Conservation (phyloP, 768 basidiomycete genomes). For the Amanita fuliginea region DNA sequence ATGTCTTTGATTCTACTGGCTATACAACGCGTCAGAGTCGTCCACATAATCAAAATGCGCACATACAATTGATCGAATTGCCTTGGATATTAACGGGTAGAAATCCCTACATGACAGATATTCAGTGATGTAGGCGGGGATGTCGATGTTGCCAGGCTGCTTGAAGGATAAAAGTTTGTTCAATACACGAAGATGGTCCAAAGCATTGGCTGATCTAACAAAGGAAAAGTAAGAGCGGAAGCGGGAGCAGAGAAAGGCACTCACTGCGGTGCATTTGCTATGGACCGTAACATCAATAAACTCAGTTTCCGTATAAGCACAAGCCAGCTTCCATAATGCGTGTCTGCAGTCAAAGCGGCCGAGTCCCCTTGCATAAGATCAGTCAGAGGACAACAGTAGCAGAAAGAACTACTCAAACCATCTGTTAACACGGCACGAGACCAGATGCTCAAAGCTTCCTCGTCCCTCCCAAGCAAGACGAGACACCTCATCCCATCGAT, state of each 20-base stretch:
- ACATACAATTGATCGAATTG: slow-evolving; percentile 43
- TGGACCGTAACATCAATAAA: slow-evolving; percentile 39
- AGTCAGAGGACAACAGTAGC: neutral
- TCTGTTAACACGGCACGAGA: slow-evolving; percentile 21
- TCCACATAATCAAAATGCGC: neutral
- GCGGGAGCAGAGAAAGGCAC: slow-evolving; percentile 13
- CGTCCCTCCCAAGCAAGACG: slow-evolving; percentile 47
- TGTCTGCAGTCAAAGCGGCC: slow-evolving; percentile 25
- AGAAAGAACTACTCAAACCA: slow-evolving; percentile 17
- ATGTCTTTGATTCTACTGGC: slow-evolving; percentile 49
- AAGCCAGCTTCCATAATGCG: slow-evolving; percentile 27
- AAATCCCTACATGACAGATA: slow-evolving; percentile 39
- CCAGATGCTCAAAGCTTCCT: slow-evolving; percentile 35
- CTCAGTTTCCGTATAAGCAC: slow-evolving; percentile 41
- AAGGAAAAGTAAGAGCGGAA: neutral
- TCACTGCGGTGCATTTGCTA: slow-evolving; percentile 40
- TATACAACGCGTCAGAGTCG: slow-evolving; percentile 15
- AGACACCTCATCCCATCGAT: slow-evolving; percentile 54
- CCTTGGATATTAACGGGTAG: slow-evolving; percentile 29
- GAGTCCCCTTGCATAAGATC: slow-evolving; percentile 24
- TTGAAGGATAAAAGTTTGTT: slow-evolving; percentile 30
- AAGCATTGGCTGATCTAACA: slow-evolving; percentile 34
- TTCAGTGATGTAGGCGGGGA: slow-evolving; percentile 21
- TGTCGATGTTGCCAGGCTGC: slow-evolving; percentile 7
- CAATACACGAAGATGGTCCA: slow-evolving; percentile 40